Percentiles rank a stretch among this genome's conserved stretches.
phyloP scores from a whole-genome alignment of 73 alveolate species.

The Halteria grandinella region DNA sequence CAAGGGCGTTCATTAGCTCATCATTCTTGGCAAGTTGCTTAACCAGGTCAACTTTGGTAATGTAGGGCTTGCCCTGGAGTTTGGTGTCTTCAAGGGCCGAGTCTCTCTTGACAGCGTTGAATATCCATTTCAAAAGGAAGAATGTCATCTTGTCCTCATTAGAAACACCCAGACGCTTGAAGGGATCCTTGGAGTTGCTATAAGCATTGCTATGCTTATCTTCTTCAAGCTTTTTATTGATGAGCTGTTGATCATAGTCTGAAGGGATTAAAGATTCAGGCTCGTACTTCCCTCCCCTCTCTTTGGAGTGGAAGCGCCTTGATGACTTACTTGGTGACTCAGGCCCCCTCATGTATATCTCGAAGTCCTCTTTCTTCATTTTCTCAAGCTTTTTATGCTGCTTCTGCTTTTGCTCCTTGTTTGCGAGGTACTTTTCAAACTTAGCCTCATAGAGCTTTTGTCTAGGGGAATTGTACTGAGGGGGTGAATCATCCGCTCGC shows the following conservation, averaged over 20 bases:
- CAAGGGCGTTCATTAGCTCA: constrained; percentile 61
- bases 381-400: constrained; percentile 32
- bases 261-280: neutral
- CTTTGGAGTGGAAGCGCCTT: neutral
- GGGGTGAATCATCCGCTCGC: neutral
- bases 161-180: constrained; percentile 5
- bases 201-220: neutral
- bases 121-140: constrained; percentile 64
- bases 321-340: constrained; percentile 54
- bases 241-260: constrained; percentile 22
- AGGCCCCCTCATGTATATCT: constrained; percentile 47
- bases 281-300: neutral
- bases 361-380: constrained; percentile 50
- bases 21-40: constrained; percentile 53
- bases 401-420: constrained; percentile 39
- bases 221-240: neutral
- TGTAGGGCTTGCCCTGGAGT: constrained; percentile 4
- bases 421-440: constrained; percentile 58
- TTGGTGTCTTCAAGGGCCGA: neutral
- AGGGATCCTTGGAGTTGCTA: constrained; percentile 22
- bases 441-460: constrained; percentile 57
- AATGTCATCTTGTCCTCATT: constrained; percentile 63
- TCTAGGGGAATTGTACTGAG: constrained; percentile 10
- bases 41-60: constrained; percentile 41
- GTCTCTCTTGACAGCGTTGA: constrained; percentile 59